These are phyloP conservation scores for Populus simonii DNA, from an alignment of 345 rosid genomes.

Conservation along the genomic window DNA sequence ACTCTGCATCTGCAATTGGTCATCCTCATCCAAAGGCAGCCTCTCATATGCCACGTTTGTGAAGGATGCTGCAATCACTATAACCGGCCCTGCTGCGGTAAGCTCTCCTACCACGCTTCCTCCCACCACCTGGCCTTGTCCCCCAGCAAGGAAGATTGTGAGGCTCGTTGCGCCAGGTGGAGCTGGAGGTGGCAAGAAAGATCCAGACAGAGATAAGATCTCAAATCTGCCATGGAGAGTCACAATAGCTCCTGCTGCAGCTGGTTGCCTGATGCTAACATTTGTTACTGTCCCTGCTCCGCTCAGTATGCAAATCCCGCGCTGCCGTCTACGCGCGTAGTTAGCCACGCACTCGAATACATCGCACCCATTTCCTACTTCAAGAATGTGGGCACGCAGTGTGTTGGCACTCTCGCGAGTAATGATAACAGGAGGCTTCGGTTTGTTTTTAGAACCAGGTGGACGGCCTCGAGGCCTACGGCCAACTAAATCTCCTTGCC, in stretches of 20 bases:
- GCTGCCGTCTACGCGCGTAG: slow-evolving; percentile 85
- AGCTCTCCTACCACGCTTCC: slow-evolving; percentile 95
- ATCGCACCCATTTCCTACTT: slow-evolving; percentile 84
- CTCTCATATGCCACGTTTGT: slow-evolving; percentile 93
- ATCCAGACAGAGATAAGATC: slow-evolving; percentile 83
- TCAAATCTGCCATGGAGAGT: slow-evolving; percentile 89
- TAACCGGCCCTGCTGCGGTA: slow-evolving; percentile 89
- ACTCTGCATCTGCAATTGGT: slow-evolving; percentile 62
- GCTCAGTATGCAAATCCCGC: slow-evolving; percentile 83
- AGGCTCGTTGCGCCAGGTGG: slow-evolving; percentile 94
- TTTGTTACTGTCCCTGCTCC: slow-evolving; percentile 91
- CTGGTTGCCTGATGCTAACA: slow-evolving; percentile 84
- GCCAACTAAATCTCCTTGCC: slow-evolving; percentile 36
- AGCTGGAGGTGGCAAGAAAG: slow-evolving; percentile 93
- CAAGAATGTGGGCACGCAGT: slow-evolving; percentile 93
- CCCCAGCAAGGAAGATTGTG: slow-evolving; percentile 78
- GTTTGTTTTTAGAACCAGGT: slow-evolving; percentile 87
- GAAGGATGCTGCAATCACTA: slow-evolving; percentile 85
- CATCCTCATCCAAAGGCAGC: slow-evolving; percentile 86
- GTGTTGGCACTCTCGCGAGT: slow-evolving; percentile 98
- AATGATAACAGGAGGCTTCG: slow-evolving; percentile 84
- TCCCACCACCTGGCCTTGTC: slow-evolving; percentile 91
- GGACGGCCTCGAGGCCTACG: slow-evolving; percentile 92
- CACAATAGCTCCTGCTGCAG: slow-evolving; percentile 71
- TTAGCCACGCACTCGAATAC: slow-evolving; percentile 82